A percentile compares a stretch with the other conserved stretches of the same genome.
These are phyloP conservation scores for Trichosporon ovoides DNA, from an alignment of 1,284 basidiomycete genomes.

Conservation along the genomic window DNA sequence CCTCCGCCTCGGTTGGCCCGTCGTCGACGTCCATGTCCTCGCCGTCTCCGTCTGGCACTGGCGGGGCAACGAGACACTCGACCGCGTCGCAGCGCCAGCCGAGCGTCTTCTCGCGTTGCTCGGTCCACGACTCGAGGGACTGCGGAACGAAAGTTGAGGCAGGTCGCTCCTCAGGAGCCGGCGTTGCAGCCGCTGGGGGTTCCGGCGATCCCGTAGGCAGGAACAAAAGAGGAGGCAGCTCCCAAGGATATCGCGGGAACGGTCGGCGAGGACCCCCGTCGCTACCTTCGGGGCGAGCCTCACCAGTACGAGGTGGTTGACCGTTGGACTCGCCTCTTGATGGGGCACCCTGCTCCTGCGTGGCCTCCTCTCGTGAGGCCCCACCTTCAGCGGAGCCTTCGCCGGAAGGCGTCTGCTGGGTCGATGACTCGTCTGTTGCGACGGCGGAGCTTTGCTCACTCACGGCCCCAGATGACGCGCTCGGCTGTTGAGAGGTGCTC, in stretches of 20 bases:
- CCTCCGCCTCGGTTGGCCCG: slow-evolving; percentile 10
- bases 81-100: slow-evolving; percentile 45
- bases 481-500: too few relatives aligned
- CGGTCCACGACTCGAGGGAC: slow-evolving; percentile 36
- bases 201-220: neutral
- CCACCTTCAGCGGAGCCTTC: neutral
- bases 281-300: neutral
- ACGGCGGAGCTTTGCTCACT: too few relatives aligned
- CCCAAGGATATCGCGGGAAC: slow-evolving; percentile 8
- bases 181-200: neutral
- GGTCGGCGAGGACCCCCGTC: neutral
- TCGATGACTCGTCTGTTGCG: too few relatives aligned
- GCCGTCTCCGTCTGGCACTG: slow-evolving; percentile 19
- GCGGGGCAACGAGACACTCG: slow-evolving; percentile 32
- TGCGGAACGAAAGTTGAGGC: slow-evolving; percentile 16
- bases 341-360: too few relatives aligned
- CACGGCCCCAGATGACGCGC: too few relatives aligned
- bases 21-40: slow-evolving; percentile 18
- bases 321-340: neutral
- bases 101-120: slow-evolving; percentile 32
- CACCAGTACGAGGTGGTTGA: too few relatives aligned
- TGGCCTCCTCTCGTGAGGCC: neutral
- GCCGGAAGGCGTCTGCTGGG: too few relatives aligned
- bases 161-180: slow-evolving; percentile 3
- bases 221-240: slow-evolving; percentile 8